Percentiles rank a stretch among this genome's conserved stretches.
Conservation (phyloP, 2,329 filamentous ascomycete species). For the Diaporthe sp. region DNA sequence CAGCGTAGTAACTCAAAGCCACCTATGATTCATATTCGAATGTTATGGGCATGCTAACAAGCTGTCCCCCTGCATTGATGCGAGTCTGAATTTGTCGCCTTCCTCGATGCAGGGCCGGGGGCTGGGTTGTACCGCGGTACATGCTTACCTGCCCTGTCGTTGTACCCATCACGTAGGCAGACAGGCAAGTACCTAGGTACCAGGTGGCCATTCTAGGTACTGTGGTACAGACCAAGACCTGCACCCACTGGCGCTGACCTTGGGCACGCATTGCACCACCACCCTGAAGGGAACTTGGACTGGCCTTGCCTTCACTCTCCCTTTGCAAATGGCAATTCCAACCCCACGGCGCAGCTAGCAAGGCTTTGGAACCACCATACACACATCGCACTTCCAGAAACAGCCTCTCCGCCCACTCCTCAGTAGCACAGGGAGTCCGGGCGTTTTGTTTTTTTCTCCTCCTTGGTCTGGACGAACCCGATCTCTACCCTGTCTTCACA, state of each 20-base stretch:
- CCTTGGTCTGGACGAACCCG: slow-evolving; percentile 18
- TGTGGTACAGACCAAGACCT: slow-evolving; percentile 6
- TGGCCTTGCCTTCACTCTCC: slow-evolving; percentile 29
- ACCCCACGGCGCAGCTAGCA: slow-evolving; percentile 33
- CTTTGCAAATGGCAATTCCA: slow-evolving; percentile 38
- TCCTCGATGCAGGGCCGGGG: background rate
- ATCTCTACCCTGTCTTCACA: slow-evolving; percentile 16
- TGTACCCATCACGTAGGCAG: background rate
- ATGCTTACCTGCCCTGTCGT: background rate
- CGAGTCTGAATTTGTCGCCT: background rate
- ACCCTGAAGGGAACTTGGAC: slow-evolving; percentile 29
- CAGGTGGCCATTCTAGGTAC: background rate
- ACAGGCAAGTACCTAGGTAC: background rate
- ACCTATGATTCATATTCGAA: background rate
- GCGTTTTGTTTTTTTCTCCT: slow-evolving; percentile 22
- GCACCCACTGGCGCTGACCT: slow-evolving; percentile 13
- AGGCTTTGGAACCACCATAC: slow-evolving; percentile 34
- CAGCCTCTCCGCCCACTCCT: slow-evolving; percentile 30
- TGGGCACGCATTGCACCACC: slow-evolving; percentile 30
- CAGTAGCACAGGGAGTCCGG: slow-evolving; percentile 32
- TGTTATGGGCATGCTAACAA: background rate
- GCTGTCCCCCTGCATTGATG: background rate
- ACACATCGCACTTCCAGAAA: slow-evolving; percentile 29
- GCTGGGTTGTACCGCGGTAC: background rate
- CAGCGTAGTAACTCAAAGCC: background rate